Evolutionary conservation across 2,329 filamentous ascomycete genomes (phyloP).

Genomic region (Pseudocercospora musae): DNA sequence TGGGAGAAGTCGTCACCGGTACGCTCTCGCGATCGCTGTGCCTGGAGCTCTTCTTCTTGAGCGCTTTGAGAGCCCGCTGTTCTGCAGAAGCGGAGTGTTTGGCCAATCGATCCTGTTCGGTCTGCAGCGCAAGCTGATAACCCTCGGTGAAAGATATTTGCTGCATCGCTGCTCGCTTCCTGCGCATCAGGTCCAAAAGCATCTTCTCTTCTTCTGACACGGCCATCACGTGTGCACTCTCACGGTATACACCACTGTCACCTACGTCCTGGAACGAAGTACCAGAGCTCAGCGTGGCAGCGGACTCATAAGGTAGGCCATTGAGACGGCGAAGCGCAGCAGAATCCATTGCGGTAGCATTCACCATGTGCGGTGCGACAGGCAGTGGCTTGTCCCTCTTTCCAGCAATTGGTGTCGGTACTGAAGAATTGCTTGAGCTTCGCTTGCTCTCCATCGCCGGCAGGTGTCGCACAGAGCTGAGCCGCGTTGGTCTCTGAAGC

Average conservation of each 20-base stretch:
- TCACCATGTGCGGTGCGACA: not conserved
- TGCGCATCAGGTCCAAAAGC: constrained; percentile 49
- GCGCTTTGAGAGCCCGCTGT: constrained; percentile 23
- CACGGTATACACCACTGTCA: constrained; percentile 3
- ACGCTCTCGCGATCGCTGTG: constrained; percentile 15
- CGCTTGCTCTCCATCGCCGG: constrained; percentile 8
- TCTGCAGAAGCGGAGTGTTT: constrained; percentile 24
- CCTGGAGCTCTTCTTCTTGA: constrained; percentile 18
- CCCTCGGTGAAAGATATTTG: constrained; percentile 41
- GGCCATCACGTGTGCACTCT: constrained; percentile 38
- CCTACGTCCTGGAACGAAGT: constrained; percentile 4
- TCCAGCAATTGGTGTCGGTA: constrained; percentile 8
- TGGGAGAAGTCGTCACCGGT: constrained; percentile 12
- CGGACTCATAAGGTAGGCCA: constrained; percentile 15
- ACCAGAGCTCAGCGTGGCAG: constrained; percentile 8
- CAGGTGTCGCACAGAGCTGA: constrained; percentile 2
- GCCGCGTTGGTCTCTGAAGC: constrained; percentile 14
- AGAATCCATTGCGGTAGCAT: constrained; percentile 3
- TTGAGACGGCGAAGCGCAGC: constrained; percentile 17
- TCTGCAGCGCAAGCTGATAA: constrained; percentile 34
- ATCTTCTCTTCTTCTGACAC: constrained; percentile 51
- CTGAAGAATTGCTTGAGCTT: constrained; percentile 11
- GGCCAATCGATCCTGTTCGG: constrained; percentile 32
- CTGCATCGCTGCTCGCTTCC: constrained; percentile 48
- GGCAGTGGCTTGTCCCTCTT: constrained; percentile 4